phyloP scores from a whole-genome alignment of 768 basidiomycete genomes.

The Calocera viscosa region DNA sequence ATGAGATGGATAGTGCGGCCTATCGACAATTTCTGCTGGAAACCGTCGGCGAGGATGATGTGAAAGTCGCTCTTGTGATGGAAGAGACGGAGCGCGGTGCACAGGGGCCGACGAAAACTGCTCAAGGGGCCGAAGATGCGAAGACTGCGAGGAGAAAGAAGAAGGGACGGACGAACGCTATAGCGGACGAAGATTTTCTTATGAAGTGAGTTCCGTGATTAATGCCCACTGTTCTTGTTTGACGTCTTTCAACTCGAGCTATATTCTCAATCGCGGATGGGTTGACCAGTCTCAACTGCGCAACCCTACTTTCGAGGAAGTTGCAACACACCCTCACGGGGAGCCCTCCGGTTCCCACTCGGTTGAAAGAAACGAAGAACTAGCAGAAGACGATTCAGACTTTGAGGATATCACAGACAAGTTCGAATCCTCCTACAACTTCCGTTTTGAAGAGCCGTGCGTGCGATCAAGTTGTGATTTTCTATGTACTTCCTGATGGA shows the following conservation, averaged over 20 bases:
- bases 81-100: conserved; percentile 16
- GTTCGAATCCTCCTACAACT: conserved; percentile 95
- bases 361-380: conserved; percentile 25
- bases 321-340: conserved; percentile 34
- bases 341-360: conserved; percentile 18
- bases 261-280: conserved; percentile 96
- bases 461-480: conserved; percentile 27
- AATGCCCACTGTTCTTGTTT: conserved; percentile 4
- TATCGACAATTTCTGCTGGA: conserved; percentile 71
- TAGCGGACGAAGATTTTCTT: conserved; percentile 74
- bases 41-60: conserved; percentile 66
- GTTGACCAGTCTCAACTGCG: conserved; percentile 63
- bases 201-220: conserved; percentile 48
- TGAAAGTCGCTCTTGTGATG: conserved; percentile 45
- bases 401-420: conserved; percentile 85
- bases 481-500: conserved; percentile 10
- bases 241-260: conserved; percentile 37
- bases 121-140: conserved; percentile 24
- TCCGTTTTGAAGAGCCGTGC: conserved; percentile 94
- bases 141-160: conserved; percentile 16
- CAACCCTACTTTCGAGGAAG: conserved; percentile 75
- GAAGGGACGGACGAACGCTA: conserved; percentile 35
- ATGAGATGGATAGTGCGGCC: conserved; percentile 63
- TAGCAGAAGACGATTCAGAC: conserved; percentile 29
- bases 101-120: conserved; percentile 17